Evolutionary conservation across 805 yeast species (phyloP), one percentile per base, ranked within the genome.

Genomic region (Kuraishia floccosa): DNA sequence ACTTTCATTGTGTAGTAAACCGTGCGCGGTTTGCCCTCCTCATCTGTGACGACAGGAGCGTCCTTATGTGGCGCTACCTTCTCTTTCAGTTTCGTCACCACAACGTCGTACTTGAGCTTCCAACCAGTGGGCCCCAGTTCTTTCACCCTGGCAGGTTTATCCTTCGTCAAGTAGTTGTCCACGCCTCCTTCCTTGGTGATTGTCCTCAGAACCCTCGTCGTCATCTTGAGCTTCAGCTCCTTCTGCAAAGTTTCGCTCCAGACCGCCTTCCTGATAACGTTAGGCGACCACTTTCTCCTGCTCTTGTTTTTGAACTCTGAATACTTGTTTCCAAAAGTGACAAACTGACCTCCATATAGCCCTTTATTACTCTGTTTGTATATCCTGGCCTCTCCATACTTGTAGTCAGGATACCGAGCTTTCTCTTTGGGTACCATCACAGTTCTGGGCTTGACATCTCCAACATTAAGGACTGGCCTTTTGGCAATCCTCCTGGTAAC

Each of bases 111-210:
- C 47, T 89, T 78, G 42, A 91, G 63, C 44, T 71, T 72, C 97
- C 97, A 91, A 21, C 97, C 98, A 35, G 71, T 64, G 33, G 87
- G 79, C 0, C 98, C 98, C 47, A 91, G 60, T 51, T 91, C 94
- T 60, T 91, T 91, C 40, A 84, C 65, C 59, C 98, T 69, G 3
- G 94, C 93, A 5, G 93, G 64, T 42, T 81, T 84, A 36, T 86
- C 94, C 56, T 91, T 91, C 26, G 75, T 67, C 38, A 91, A 55
- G 50, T 91, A 91, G 40, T 76, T 76, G 50, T 91, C 99, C 34
- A 91, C 63, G 4, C 99, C 98, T 38, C 98, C 98, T 53, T 89
- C 97, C 44, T 76, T 83, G 35, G 83, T 79, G 36, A 91, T 78
- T 0, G 96, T 86, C 45, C 77, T 74, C 48, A 91, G 65, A 5